A percentile compares a stretch with the other conserved stretches of the same genome.
Conservation (phyloP, 768 basidiomycete genomes). For the Suillus lakei region DNA sequence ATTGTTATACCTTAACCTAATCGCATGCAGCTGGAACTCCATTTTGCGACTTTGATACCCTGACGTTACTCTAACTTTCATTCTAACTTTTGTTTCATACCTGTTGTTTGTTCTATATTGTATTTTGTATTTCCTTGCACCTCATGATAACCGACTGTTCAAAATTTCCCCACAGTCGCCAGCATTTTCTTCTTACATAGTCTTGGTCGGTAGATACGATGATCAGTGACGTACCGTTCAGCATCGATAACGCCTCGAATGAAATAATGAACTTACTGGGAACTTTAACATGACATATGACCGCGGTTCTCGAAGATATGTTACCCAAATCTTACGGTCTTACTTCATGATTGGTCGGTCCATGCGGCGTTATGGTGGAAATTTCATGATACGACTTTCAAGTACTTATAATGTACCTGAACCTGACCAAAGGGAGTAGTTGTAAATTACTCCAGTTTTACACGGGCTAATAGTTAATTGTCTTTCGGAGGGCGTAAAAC, state of each 20-base stretch:
- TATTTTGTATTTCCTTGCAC: not conserved
- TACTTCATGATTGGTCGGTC: not conserved
- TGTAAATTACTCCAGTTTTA: not conserved
- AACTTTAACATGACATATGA: not conserved
- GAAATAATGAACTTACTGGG: not conserved
- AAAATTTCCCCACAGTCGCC: not conserved
- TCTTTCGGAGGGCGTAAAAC: not conserved
- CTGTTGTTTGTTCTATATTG: not conserved
- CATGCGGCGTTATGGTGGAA: not conserved
- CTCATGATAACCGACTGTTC: slow-evolving; percentile 1
- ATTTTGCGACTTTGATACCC: slow-evolving; percentile 2
- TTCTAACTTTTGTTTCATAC: not conserved
- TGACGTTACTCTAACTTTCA: not conserved
- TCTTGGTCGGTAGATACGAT: not conserved
- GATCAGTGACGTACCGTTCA: not conserved
- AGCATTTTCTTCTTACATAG: not conserved
- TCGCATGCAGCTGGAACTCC: slow-evolving; percentile 7
- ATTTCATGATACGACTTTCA: not conserved
- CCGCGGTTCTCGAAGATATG: not conserved
- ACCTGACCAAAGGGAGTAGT: not conserved
- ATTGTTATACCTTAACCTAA: not conserved
- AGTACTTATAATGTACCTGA: not conserved
- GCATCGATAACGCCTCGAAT: slow-evolving; percentile 1
- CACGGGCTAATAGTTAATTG: not conserved
- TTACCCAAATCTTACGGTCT: not conserved